phyloP scores from a whole-genome alignment of 805 yeast genomes.

The Jamesozyma lodderae region DNA sequence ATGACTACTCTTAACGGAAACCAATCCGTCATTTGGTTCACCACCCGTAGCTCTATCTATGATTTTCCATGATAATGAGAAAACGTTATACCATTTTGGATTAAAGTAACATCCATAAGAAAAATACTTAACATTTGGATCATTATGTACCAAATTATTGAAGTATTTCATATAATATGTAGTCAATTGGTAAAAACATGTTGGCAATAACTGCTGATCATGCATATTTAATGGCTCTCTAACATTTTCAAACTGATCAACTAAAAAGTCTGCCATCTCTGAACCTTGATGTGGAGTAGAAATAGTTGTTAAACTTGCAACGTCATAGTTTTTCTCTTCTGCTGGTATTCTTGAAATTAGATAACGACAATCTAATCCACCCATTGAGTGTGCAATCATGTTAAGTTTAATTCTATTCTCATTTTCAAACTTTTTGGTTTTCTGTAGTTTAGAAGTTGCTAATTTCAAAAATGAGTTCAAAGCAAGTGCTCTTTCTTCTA shows the following conservation, averaged over 20 bases:
- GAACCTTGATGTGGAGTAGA: slow-evolving; percentile 88
- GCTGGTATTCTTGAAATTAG: slow-evolving; percentile 49
- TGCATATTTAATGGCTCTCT: slow-evolving; percentile 15
- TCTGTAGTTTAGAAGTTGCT: background rate
- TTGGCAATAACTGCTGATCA: slow-evolving; percentile 24
- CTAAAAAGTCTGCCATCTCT: slow-evolving; percentile 65
- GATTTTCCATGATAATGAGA: slow-evolving; percentile 55
- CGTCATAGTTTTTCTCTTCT: slow-evolving; percentile 37
- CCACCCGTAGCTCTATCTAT: slow-evolving; percentile 36
- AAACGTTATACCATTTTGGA: slow-evolving; percentile 56
- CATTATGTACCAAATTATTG: slow-evolving; percentile 44
- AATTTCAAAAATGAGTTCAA: slow-evolving; percentile 43
- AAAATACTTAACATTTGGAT: slow-evolving; percentile 59
- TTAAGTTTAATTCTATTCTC: slow-evolving; percentile 37
- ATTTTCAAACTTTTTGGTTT: slow-evolving; percentile 8
- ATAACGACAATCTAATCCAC: slow-evolving; percentile 80
- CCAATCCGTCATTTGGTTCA: slow-evolving; percentile 78
- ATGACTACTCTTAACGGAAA: slow-evolving; percentile 62
- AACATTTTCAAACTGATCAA: slow-evolving; percentile 26
- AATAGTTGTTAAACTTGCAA: slow-evolving; percentile 71
- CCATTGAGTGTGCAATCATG: slow-evolving; percentile 86
- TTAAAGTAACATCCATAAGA: slow-evolving; percentile 72
- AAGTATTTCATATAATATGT: slow-evolving; percentile 43
- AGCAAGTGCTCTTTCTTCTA: slow-evolving; percentile 54
- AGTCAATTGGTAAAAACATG: slow-evolving; percentile 57